These are phyloP conservation scores for Aureobasidium sp. DNA, from an alignment of 2,329 filamentous ascomycete genomes.

Conservation along the genomic window DNA sequence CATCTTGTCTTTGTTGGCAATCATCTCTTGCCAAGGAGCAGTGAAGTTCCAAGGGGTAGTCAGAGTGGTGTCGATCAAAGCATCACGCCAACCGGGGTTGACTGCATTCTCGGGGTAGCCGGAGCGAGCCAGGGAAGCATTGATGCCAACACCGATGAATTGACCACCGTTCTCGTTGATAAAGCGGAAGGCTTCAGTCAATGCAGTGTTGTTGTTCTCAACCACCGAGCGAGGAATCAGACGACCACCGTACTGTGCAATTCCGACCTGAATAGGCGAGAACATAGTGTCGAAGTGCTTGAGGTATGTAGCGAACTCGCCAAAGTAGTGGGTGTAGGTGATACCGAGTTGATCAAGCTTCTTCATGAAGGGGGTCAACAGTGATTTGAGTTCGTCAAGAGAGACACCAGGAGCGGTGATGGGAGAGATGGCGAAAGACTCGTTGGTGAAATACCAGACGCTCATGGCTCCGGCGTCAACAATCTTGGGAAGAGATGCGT, in stretches of 20 bases:
- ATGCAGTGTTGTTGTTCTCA: slow-evolving; percentile 23
- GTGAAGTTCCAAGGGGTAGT: slow-evolving; percentile 29
- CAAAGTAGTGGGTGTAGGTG: slow-evolving; percentile 24
- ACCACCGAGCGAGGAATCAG: slow-evolving; percentile 31
- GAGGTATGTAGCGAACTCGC: slow-evolving; percentile 28
- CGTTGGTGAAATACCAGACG: slow-evolving; percentile 45
- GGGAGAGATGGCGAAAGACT: slow-evolving; percentile 40
- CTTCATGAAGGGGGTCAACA: slow-evolving; percentile 40
- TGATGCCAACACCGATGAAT: slow-evolving; percentile 33
- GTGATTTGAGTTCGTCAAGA: slow-evolving; percentile 33
- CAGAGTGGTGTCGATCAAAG: slow-evolving; percentile 22
- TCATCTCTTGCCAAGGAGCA: slow-evolving; percentile 30
- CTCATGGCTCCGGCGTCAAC: slow-evolving; percentile 44
- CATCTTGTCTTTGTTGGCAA: slow-evolving; percentile 30
- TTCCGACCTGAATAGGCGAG: slow-evolving; percentile 25
- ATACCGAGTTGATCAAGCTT: slow-evolving; percentile 33
- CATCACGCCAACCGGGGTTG: slow-evolving; percentile 32
- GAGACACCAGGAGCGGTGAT: slow-evolving; percentile 43
- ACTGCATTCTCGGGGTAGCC: slow-evolving; percentile 33
- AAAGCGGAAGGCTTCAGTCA: slow-evolving; percentile 28
- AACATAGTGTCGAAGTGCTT: slow-evolving; percentile 28
- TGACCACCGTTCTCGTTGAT: slow-evolving; percentile 28
- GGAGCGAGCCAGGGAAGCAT: slow-evolving; percentile 29
- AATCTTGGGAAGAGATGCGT: slow-evolving; percentile 40
- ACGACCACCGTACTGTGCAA: slow-evolving; percentile 22